These are phyloP conservation scores for Hymenoscyphus infarciens DNA, from an alignment of 2,329 filamentous ascomycete species.

Conservation along the genomic window DNA sequence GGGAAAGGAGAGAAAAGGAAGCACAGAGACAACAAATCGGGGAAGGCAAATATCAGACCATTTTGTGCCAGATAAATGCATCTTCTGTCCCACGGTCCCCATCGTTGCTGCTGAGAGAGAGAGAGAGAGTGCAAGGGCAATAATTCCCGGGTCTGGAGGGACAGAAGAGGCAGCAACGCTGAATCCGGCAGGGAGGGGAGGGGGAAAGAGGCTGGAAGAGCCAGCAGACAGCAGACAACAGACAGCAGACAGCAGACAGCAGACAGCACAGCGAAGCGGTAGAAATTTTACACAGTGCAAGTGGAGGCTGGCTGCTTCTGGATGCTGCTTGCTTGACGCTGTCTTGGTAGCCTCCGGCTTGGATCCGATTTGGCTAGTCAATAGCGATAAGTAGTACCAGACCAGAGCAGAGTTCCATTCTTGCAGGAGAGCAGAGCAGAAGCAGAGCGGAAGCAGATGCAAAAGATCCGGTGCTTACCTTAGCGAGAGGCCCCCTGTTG, in stretches of 20 bases:
- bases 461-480: background rate
- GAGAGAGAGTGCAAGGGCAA: background rate
- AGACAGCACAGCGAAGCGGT: background rate
- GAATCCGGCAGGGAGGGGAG: background rate
- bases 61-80: constrained; percentile 4
- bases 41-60: background rate
- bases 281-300: background rate
- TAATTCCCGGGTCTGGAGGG: background rate
- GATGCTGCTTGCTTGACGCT: background rate
- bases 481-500: background rate
- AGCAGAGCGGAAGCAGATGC: constrained; percentile 2
- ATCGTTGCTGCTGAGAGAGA: constrained; percentile 2
- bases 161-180: background rate
- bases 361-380: background rate
- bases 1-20: background rate
- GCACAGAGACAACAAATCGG: background rate
- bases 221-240: background rate
- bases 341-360: background rate
- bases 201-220: background rate
- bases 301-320: constrained; percentile 2
- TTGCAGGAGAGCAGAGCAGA: background rate
- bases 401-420: background rate
- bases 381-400: background rate
- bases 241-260: no score
- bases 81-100: constrained; percentile 1